These are phyloP conservation scores for Xylaria telfairii DNA, from an alignment of 495 filamentous ascomycete genomes.

Conservation along the genomic window DNA sequence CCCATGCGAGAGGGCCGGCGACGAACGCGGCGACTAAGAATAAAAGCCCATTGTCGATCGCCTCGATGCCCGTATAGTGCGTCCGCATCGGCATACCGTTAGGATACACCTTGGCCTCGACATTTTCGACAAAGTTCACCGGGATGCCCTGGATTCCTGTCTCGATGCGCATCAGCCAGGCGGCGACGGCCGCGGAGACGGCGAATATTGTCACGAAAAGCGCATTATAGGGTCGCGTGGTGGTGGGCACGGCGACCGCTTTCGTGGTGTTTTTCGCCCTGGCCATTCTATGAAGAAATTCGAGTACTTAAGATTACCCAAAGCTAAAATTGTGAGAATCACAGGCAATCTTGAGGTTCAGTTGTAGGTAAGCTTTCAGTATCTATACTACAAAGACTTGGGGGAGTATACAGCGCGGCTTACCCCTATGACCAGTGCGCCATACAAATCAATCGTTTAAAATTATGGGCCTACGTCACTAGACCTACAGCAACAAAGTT, in stretches of 20 bases:
- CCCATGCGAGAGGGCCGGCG: conserved; percentile 29
- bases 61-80: conserved; percentile 34
- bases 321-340: neutral
- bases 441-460: no score
- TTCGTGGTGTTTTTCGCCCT: conserved; percentile 24
- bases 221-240: conserved; percentile 31
- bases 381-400: no score
- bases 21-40: conserved; percentile 37
- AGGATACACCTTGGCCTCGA: conserved; percentile 24
- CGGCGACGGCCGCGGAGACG: conserved; percentile 14
- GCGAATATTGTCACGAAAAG: conserved; percentile 30
- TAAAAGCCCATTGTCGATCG: conserved; percentile 27
- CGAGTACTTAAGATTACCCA: neutral
- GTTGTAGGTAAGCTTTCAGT: neutral
- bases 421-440: no score
- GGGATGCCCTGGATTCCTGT: conserved; percentile 30
- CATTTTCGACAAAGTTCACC: conserved; percentile 20
- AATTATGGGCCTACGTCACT: no score
- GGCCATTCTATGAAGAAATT: conserved; percentile 23
- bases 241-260: conserved; percentile 2
- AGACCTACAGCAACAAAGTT: no score
- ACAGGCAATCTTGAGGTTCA: neutral
- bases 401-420: no score
- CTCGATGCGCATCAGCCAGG: conserved; percentile 37
- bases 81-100: conserved; percentile 33